Base-by-base conservation (phyloP, 1,284 basidiomycete genomes). In the Tilletia horrida region DNA sequence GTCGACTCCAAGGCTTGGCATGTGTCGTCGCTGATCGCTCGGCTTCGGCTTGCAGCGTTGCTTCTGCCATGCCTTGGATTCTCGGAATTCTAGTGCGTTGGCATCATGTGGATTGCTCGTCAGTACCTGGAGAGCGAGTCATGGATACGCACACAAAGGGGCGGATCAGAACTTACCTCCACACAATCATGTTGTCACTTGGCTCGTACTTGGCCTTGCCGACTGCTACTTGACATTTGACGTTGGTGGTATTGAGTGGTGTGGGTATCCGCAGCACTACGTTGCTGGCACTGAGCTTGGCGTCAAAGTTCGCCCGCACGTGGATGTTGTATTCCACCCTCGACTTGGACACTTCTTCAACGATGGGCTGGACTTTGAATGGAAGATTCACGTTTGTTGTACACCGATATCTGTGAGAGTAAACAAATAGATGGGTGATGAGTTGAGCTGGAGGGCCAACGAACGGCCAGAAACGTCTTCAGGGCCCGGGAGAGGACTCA, bases 121-220 rank as follows among this genome's bases (percentile, higher is more conserved):
- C 35, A 40, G 35, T 11, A n/a, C n/a, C n/a, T n/a, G n/a, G n/a
- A n/a, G n/a, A n/a, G n/a, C n/a, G n/a, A n/a, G n/a, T n/a, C n/a
- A n/a, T n/a, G n/a, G n/a, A n/a, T n/a, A n/a, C n/a, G n/a, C n/a
- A n/a, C n/a, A n/a, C n/a, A n/a, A n/a, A n/a, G 40, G 16, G n/a
- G n/a, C n/a, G n/a, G n/a, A 6, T 11, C 21, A 2, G 21, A 52
- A 86, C 93, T 78, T 81, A 95, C 93, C 97, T 97, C 96, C 96
- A 99, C 0, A 97, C 86, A 66, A 98, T 91, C 42, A 93, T 87
- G 75, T 97, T 97, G 83, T 98, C 96, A 0, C 87, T 91, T 0
- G 95, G 93, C 0, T 91, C 90, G 79, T 97, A 98, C 83, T 98
- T 98, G 7, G 94, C 96, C 84, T 98, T 98, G 3, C 96, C 96